A percentile compares a stretch with the other conserved stretches of the same genome.
phyloP scores from a whole-genome alignment of 305 asterid species.

The Fraxinus velutina region DNA sequence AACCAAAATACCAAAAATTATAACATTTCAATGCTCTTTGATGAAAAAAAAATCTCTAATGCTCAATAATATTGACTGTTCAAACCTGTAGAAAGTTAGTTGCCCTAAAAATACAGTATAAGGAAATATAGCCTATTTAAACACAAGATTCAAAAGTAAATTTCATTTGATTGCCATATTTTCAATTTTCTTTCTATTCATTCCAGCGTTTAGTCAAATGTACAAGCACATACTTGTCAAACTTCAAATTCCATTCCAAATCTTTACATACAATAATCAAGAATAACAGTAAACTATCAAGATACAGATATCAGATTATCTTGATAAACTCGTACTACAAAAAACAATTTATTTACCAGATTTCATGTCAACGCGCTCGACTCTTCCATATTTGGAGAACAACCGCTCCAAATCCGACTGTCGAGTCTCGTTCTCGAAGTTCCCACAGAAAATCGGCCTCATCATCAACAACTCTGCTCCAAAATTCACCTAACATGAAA shows the following conservation, averaged over 20 bases:
- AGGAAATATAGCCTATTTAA: background rate
- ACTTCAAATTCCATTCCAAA: background rate
- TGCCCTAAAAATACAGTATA: background rate
- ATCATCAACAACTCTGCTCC: conserved; percentile 16
- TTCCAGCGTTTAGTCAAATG: background rate
- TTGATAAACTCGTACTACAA: background rate
- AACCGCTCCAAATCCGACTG: conserved; percentile 68
- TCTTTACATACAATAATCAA: background rate
- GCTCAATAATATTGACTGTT: background rate
- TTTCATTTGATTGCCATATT: background rate
- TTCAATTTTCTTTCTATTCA: background rate
- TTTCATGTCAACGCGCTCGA: conserved; percentile 81
- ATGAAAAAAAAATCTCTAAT: background rate
- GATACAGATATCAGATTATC: background rate
- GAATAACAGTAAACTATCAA: background rate
- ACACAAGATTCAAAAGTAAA: background rate
- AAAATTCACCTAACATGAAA: background rate
- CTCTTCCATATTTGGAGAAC: conserved; percentile 65
- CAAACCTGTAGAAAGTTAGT: background rate
- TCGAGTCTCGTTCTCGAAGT: conserved; percentile 64
- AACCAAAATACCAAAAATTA: background rate
- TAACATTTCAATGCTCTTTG: background rate
- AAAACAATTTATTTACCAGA: conserved; percentile 37
- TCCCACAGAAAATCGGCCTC: conserved; percentile 66
- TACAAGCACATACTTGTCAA: background rate